These are phyloP conservation scores for Ustilago curta DNA, from an alignment of 1,284 basidiomycete genomes.

Conservation along the genomic window DNA sequence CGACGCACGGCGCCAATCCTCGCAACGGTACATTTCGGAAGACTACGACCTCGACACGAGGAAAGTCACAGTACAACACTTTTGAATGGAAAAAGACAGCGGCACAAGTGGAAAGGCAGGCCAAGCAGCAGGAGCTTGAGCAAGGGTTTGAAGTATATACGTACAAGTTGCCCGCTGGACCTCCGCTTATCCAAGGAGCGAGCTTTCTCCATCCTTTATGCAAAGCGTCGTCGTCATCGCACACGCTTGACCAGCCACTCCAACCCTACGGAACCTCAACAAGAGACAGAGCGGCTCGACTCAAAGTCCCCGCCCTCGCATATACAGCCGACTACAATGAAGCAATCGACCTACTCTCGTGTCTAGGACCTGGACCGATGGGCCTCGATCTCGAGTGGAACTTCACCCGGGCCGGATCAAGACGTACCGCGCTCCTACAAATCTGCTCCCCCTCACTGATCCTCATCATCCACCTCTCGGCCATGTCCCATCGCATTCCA, in stretches of 20 bases:
- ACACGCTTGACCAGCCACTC: conserved; percentile 12
- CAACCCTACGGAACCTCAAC: background rate
- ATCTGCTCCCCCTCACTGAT: conserved; percentile 43
- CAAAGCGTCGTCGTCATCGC: conserved; percentile 14
- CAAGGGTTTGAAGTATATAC: conserved; percentile 23
- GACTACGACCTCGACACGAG: background rate
- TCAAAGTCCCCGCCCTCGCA: conserved; percentile 30
- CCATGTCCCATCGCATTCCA: conserved; percentile 33
- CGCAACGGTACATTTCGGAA: background rate
- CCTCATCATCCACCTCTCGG: conserved; percentile 53
- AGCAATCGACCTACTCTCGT: conserved; percentile 34
- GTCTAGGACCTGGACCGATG: conserved; percentile 32
- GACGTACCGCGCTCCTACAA: conserved; percentile 51
- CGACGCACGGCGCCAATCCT: conserved; percentile 20
- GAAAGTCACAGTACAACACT: background rate
- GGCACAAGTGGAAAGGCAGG: conserved; percentile 19
- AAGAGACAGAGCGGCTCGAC: background rate
- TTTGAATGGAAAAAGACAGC: conserved; percentile 4
- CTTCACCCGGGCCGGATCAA: conserved; percentile 15
- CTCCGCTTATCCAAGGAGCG: conserved; percentile 10
- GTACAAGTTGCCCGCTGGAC: conserved; percentile 23
- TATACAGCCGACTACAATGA: conserved; percentile 41
- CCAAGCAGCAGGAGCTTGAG: conserved; percentile 27
- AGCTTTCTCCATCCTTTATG: conserved; percentile 17
- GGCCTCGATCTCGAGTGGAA: conserved; percentile 64